Evolutionary conservation across 192 early-diverging fungal species (phyloP), one percentile per base, ranked within the genome.

Genomic region (Coemansia sp.): DNA sequence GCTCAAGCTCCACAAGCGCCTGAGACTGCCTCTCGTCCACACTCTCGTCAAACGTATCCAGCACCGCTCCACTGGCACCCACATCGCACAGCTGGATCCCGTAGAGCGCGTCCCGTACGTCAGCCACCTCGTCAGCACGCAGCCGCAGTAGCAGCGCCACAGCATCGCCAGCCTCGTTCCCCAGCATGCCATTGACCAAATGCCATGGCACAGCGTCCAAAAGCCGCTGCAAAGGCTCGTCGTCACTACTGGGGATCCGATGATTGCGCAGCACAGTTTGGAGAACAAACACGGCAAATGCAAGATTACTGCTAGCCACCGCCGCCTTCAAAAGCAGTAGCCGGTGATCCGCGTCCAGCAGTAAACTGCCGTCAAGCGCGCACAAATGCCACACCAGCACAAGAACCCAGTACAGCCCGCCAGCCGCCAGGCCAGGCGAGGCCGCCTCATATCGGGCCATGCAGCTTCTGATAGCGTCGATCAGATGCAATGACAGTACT

Each of bases 311-410:
- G 60, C 79, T 74, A 15, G n/a, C 46, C 5, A 22, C 3, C 2
- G 79, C 74, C 15, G 75, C 75, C 24, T 34, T 38, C 44, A 82
- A 49, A 18, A 82, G 75, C 33, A 75, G 76, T 73, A 67, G 54
- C 54, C 55, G 55, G 3, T 34, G 16, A 22, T 73, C 44, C 9
- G 43, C n/a, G 43, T 66, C 63, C 4, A 11, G 31, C 5, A 66
- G 67, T 57, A 73, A 40, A 7, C 47, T 13, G 9, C 40, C 41
- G 5, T 59, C 60, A 5, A 63, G 51, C 18, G 20, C 15, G 36
- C 74, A 74, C 16, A 77, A 41, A 38, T 77, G 71, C n/a, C 71
- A 82, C 2, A 72, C 20, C 27, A 82, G 54, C 68, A 74, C 79
- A 20, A 82, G 74, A 15, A 71, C 29, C 79, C 79, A 82, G 60